Evolutionary conservation across 371 early-diverging fungal genomes (phyloP).

Genomic region (Mucor velutinosus): DNA sequence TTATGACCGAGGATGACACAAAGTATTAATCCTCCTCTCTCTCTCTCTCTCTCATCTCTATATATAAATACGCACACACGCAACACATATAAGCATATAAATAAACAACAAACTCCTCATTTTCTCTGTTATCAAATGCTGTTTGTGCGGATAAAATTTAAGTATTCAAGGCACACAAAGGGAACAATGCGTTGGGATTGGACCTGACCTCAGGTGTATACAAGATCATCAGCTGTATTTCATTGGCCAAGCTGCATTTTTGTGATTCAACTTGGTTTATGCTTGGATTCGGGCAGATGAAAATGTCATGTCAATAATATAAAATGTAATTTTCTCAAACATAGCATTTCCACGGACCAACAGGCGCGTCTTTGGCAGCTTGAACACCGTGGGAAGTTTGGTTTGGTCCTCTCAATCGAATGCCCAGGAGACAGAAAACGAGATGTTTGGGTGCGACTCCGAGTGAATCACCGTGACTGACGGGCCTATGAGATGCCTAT

Average conservation of each 20-base stretch:
- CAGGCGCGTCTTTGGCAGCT: background rate
- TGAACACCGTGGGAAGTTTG: slow-evolving; percentile 12
- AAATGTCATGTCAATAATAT: too few species aligned
- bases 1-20: background rate
- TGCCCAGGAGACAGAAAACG: background rate
- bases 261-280: background rate
- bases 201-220: slow-evolving; percentile 10
- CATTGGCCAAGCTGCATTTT: slow-evolving; percentile 11
- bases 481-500: background rate
- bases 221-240: background rate
- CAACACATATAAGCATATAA: background rate
- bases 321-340: background rate
- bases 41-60: background rate
- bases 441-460: slow-evolving; percentile 3
- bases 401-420: too few species aligned
- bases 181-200: slow-evolving; percentile 1
- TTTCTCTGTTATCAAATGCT: background rate
- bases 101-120: background rate
- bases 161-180: background rate
- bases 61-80: too few species aligned
- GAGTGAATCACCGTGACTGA: slow-evolving; percentile 20
- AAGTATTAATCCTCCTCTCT: background rate
- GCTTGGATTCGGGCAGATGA: too few species aligned
- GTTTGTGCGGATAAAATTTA: background rate
- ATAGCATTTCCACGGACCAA: background rate